phyloP scores from a whole-genome alignment of 2,329 filamentous ascomycete genomes.

The Pseudogymnoascus sp. region DNA sequence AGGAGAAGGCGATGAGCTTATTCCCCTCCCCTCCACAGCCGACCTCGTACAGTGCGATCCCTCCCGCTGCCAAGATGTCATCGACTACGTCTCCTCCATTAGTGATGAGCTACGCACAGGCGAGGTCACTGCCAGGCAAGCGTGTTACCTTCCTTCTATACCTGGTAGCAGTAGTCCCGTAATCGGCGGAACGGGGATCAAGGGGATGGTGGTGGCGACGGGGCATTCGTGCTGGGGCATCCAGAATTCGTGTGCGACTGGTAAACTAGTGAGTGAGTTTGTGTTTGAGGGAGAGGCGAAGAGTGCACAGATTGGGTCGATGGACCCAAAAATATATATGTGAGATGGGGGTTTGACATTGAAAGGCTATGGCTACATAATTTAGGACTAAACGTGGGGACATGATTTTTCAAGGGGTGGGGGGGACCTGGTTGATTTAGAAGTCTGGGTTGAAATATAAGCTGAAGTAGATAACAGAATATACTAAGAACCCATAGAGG shows the following conservation, averaged over 20 bases:
- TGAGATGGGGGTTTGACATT: neutral
- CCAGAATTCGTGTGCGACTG: slow-evolving; percentile 85
- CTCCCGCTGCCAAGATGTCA: slow-evolving; percentile 70
- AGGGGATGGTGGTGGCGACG: slow-evolving; percentile 69
- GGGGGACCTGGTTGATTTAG: neutral
- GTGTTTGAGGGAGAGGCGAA: slow-evolving; percentile 56
- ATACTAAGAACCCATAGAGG: neutral
- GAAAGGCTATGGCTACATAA: neutral
- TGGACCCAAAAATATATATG: neutral
- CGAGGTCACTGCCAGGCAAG: slow-evolving; percentile 65
- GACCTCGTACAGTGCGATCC: slow-evolving; percentile 69
- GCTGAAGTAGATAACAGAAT: neutral
- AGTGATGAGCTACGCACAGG: slow-evolving; percentile 57
- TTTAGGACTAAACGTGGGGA: neutral
- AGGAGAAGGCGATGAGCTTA: slow-evolving; percentile 65
- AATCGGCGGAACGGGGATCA: slow-evolving; percentile 64
- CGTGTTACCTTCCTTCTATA: slow-evolving; percentile 72
- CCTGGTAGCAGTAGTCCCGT: slow-evolving; percentile 46
- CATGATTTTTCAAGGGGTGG: neutral
- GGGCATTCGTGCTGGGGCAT: slow-evolving; percentile 97
- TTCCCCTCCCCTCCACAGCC: slow-evolving; percentile 66
- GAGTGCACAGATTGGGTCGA: neutral
- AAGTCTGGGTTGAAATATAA: neutral
- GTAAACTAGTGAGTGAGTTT: slow-evolving; percentile 68
- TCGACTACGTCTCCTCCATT: slow-evolving; percentile 64